These are phyloP conservation scores for Pythium utonaiense DNA, from an alignment of 352 stramenopile genomes.

Conservation along the genomic window DNA sequence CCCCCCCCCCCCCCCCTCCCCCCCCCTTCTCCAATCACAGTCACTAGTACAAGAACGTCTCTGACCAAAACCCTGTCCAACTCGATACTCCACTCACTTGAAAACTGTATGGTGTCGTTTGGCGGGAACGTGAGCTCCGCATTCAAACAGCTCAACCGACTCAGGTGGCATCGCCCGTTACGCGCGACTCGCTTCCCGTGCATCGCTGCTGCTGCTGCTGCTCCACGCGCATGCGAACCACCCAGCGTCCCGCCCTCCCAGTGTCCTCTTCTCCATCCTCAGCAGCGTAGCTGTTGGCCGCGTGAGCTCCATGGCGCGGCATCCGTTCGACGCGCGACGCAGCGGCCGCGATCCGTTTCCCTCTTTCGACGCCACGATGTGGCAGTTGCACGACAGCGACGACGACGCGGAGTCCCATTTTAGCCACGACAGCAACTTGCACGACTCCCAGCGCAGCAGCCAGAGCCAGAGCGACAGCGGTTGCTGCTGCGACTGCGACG, in stretches of 20 bases:
- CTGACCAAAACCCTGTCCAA: neutral
- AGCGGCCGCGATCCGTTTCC: conserved; percentile 51
- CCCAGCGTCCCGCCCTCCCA: neutral
- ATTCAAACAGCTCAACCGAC: neutral
- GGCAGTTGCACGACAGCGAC: conserved; percentile 6
- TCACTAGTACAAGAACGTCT: no score
- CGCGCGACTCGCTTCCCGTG: neutral
- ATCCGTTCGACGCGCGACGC: conserved; percentile 44
- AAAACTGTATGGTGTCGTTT: conserved; percentile 6
- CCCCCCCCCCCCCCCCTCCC: no score
- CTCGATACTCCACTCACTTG: neutral
- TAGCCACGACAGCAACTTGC: neutral
- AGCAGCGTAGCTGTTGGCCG: neutral
- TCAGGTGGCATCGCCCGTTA: neutral
- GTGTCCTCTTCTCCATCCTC: neutral
- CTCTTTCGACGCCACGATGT: conserved; percentile 39
- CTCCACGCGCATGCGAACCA: neutral
- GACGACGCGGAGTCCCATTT: neutral
- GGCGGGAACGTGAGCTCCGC: neutral
- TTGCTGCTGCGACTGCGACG: neutral
- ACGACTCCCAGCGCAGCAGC: neutral
- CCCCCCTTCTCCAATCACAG: no score
- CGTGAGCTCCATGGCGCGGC: conserved; percentile 5
- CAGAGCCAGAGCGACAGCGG: neutral
- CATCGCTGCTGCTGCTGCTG: neutral